Conservation (phyloP, 768 basidiomycete genomes). For the button mushroom (Agaricus bisporus) region DNA sequence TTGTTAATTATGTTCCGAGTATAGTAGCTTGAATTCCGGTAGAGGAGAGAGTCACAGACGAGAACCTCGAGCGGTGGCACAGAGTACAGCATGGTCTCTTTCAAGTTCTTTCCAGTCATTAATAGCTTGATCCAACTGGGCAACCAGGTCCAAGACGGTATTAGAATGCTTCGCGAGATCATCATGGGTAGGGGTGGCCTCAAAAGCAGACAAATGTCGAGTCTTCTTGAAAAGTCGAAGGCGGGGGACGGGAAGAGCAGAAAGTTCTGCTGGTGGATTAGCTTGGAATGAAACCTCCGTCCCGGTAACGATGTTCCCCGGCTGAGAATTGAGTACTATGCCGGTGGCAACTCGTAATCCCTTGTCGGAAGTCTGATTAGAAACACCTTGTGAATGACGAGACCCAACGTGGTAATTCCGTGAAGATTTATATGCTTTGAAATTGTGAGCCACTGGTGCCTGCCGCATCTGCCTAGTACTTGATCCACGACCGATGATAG, state of each 20-base stretch:
- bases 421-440: not conserved
- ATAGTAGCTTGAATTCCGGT: too few species aligned
- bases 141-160: conserved; percentile 26
- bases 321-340: not conserved
- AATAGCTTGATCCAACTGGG: conserved; percentile 28
- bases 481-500: conserved; percentile 11
- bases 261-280: not conserved
- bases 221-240: not conserved
- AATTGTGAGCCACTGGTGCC: not conserved
- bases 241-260: not conserved
- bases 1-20: too few species aligned
- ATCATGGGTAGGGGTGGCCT: not conserved
- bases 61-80: not conserved
- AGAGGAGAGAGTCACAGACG: not conserved
- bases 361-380: not conserved
- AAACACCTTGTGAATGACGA: not conserved
- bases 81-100: not conserved
- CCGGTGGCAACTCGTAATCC: not conserved
- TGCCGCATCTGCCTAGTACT: not conserved
- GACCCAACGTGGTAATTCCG: not conserved
- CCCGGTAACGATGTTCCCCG: not conserved
- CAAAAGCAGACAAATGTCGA: not conserved
- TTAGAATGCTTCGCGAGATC: conserved; percentile 16
- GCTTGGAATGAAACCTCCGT: not conserved
- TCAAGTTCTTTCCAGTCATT: conserved; percentile 7